Conservation (phyloP, 495 filamentous ascomycete genomes). For the Daldinia childiae region DNA sequence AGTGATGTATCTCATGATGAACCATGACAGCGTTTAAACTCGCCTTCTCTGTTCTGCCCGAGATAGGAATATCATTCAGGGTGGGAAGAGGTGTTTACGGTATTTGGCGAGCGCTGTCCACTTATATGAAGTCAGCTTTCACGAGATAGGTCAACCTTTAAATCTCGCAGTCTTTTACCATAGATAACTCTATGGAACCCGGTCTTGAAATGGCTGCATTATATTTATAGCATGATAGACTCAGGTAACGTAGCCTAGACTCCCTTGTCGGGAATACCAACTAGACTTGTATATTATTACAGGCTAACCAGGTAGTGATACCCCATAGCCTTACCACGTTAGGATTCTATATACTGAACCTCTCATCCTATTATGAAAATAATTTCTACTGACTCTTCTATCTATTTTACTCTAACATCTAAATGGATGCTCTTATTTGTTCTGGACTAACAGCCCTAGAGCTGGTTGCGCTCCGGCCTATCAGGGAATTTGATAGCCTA, state of each 20-base stretch:
- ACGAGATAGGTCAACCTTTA: not conserved
- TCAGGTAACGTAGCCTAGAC: not conserved
- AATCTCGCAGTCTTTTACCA: slow-evolving; percentile 13
- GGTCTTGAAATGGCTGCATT: no score
- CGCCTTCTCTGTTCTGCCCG: not conserved
- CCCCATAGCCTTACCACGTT: not conserved
- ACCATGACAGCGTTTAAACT: not conserved
- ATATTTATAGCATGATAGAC: no score
- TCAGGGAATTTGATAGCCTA: not conserved
- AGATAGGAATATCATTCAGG: no score
- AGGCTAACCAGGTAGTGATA: no score
- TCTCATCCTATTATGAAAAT: not conserved
- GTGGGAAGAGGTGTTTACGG: no score
- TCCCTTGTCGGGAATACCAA: no score
- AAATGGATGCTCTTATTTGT: slow-evolving; percentile 24
- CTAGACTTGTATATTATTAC: not conserved
- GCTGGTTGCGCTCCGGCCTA: slow-evolving; percentile 16
- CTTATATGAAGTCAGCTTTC: not conserved
- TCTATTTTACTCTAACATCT: not conserved
- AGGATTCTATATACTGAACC: not conserved
- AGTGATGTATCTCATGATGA: not conserved
- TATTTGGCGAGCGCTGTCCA: not conserved
- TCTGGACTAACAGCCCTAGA: slow-evolving; percentile 22
- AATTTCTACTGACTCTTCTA: not conserved
- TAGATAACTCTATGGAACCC: no score